A percentile compares a stretch with the other conserved stretches of the same genome.
These are phyloP conservation scores for Mrakiaceae sp. DNA, from an alignment of 1,284 basidiomycete genomes.

Conservation along the genomic window DNA sequence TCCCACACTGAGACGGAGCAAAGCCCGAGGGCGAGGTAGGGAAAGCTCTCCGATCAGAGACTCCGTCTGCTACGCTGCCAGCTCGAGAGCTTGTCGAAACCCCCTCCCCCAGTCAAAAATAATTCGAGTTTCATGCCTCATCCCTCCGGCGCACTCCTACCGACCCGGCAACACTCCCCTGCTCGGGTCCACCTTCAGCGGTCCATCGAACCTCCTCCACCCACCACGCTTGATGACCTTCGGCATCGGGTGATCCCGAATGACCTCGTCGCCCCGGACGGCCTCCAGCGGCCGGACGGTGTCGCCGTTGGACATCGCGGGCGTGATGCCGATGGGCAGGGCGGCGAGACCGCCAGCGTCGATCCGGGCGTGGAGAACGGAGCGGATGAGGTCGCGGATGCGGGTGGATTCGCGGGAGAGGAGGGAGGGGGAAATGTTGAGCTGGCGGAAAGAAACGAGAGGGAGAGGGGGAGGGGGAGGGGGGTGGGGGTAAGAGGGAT, in stretches of 20 bases:
- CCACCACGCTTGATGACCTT: too few relatives aligned
- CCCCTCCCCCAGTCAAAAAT: too few relatives aligned
- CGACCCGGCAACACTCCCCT: too few relatives aligned
- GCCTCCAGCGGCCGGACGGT: background rate
- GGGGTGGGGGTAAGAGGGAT: background rate
- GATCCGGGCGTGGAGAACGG: conserved; percentile 5
- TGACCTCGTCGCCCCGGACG: background rate
- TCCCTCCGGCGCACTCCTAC: too few relatives aligned
- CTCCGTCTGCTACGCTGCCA: too few relatives aligned
- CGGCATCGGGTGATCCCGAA: background rate
- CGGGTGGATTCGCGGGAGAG: conserved; percentile 7
- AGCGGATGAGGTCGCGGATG: conserved; percentile 8
- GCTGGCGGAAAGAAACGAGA: background rate
- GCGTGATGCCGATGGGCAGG: conserved; percentile 1
- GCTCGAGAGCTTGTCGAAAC: too few relatives aligned
- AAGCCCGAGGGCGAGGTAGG: too few relatives aligned
- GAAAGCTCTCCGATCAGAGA: too few relatives aligned
- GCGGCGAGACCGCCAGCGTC: background rate
- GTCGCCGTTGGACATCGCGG: background rate
- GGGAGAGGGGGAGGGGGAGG: background rate
- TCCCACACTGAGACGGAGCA: too few relatives aligned
- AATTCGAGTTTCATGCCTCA: too few relatives aligned
- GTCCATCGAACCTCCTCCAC: too few relatives aligned
- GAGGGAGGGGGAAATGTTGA: background rate
- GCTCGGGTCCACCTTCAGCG: too few relatives aligned